Base-by-base conservation (phyloP, 208 protist species). In the Porcisia deanei region DNA sequence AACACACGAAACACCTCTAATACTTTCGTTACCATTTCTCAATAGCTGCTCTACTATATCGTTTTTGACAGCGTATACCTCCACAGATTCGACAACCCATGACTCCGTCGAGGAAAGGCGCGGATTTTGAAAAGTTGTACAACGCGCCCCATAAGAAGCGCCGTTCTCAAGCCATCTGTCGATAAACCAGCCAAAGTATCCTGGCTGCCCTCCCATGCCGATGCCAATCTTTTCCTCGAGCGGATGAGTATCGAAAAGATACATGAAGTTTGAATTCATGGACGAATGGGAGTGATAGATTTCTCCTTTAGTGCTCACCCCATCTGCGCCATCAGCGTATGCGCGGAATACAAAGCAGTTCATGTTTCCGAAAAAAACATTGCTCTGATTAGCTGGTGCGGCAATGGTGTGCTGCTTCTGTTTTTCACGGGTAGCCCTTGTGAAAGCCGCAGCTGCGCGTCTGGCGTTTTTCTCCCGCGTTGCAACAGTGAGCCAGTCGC, bases 231-330 rank as follows among this genome's bases (percentile, higher is more conserved):
- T 88, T 1, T 85, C 83, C 20, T 81, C 80, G 6, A 82, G 57
- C 5, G 90, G 84, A 71, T 94, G 88, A 2, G 76, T 73, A 34
- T 94, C 88, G 57, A 94, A 94, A 0, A 92, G 73, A 60, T 94
- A 94, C 90, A 94, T 92, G 53, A 92, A 94, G 59, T 94, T 94
- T 5, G 84, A 72, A 54, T 94, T 94, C 47, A 85, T 73, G 1
- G 80, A 88, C 0, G 85, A 68, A 10, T 58, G 59, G 0, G 86
- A 76, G 6, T 69, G 65, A 58, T 86, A 91, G 30, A 91, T 69
- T 39, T 82, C 71, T 9, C 71, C 66, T 3, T 66, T 25, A 3
- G 71, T 18, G n/a, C 41, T 79, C 0, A 65, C 74, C 5, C 72
- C 66, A 61, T 60, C 45, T 16, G 16, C 54, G 25, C 69, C 61